Base-by-base conservation (phyloP, 2,329 filamentous ascomycete genomes). In the Colletotrichum magnum region DNA sequence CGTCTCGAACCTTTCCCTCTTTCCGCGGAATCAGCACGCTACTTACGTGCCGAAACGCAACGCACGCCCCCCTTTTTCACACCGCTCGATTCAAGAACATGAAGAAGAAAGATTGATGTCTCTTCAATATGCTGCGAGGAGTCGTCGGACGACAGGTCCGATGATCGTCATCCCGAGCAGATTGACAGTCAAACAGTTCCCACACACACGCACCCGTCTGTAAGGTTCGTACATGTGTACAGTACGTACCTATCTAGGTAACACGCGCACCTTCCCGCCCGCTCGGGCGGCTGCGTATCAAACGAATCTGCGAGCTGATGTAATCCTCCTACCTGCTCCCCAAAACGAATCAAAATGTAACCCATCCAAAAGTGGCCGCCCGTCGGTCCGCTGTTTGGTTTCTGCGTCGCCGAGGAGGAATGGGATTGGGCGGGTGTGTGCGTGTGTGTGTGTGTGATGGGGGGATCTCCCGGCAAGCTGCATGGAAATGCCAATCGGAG, bases 401-500 rank as follows among this genome's bases (percentile, higher is more conserved):
- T 28, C 41, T 18, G 45, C 62, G 45, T 47, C 41, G 24, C 28
- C 13, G 48, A 58, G 12, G 5, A 28, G 45, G 57, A 10, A 45
- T 50, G 60, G 52, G 28, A 53, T 24, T 24, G 21, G 21, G 21
- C 21, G 21, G 21, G 21, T 24, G 21, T 24, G 21, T 24, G 21
- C 0, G 21, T 24, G 21, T 24, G 21, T 24, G 21, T 21, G 21
- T n/a, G n/a, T 24, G 21, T 24, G 21, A 24, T 24, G 21, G 21
- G 41, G 53, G 39, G 65, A 58, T 64, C 58, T 52, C 58, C 58
- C 47, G 58, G 48, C 48, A 52, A 12, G 26, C 36, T 43, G 58
- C 58, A 53, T 61, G 58, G 53, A 61, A 59, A 36, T 36, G 7
- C 48, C 58, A 61, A 61, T 61, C 28, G 45, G 47, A 16, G 36